Conservation (phyloP, 2,329 filamentous ascomycete genomes). For the Basipetospora chlamydospora region DNA sequence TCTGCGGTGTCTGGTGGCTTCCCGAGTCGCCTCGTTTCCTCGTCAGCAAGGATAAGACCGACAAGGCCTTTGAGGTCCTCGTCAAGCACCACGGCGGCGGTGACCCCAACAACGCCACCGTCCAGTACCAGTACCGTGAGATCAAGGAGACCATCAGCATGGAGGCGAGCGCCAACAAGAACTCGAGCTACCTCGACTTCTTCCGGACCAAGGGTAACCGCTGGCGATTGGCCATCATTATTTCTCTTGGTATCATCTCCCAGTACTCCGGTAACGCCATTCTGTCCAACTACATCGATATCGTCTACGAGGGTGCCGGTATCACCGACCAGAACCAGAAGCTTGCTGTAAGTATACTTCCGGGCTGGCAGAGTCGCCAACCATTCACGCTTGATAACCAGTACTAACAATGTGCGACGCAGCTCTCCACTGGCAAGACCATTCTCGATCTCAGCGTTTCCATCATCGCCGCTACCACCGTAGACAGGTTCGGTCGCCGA, state of each 20-base stretch:
- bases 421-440: conserved; percentile 39
- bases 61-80: conserved; percentile 46
- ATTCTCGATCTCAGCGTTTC: conserved; percentile 44
- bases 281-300: conserved; percentile 52
- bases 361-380: too few relatives aligned
- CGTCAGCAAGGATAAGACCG: conserved; percentile 45
- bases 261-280: conserved; percentile 55
- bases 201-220: conserved; percentile 48
- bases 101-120: conserved; percentile 40
- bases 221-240: conserved; percentile 45
- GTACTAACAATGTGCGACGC: too few relatives aligned
- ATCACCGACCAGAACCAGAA: conserved; percentile 42
- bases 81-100: conserved; percentile 51
- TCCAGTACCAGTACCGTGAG: conserved; percentile 52
- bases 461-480: conserved; percentile 33
- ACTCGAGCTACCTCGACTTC: conserved; percentile 45
- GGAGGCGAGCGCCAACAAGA: conserved; percentile 33
- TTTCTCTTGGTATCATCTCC: conserved; percentile 51
- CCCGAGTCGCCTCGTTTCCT: conserved; percentile 55
- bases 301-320: conserved; percentile 46
- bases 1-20: conserved; percentile 46
- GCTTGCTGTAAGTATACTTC: conserved; percentile 27
- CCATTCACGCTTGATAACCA: too few relatives aligned
- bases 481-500: conserved; percentile 36
- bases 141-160: conserved; percentile 49